Evolutionary conservation across 192 early-diverging fungal genomes (phyloP).

Genomic region (Podila epigama): DNA sequence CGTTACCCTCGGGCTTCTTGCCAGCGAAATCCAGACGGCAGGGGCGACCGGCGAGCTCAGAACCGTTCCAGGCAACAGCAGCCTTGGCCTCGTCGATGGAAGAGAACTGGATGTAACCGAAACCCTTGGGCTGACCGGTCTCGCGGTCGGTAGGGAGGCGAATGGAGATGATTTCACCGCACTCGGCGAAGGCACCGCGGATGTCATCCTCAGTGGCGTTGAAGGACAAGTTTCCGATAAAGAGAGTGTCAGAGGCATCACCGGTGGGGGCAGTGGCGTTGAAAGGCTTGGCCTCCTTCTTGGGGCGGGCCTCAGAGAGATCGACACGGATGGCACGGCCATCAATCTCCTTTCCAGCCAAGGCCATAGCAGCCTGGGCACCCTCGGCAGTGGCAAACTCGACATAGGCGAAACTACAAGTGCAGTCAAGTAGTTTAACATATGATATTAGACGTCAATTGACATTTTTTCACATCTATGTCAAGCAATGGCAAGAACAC

Average conservation of each 20-base stretch:
- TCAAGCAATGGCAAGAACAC: not conserved
- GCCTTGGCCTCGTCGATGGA: constrained; percentile 71
- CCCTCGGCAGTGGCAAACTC: constrained; percentile 70
- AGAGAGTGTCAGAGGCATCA: constrained; percentile 74
- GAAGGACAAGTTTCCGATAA: constrained; percentile 79
- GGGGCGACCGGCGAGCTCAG: constrained; percentile 76
- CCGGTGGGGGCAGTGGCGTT: constrained; percentile 44
- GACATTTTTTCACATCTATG: not conserved
- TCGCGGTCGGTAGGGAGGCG: constrained; percentile 79
- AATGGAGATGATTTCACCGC: constrained; percentile 66
- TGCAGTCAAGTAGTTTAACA: too few relatives aligned
- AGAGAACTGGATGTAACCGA: constrained; percentile 89
- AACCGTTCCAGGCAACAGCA: constrained; percentile 75
- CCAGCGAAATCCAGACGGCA: constrained; percentile 85
- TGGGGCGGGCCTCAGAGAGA: constrained; percentile 63
- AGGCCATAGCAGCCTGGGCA: constrained; percentile 71
- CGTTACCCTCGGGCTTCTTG: constrained; percentile 43
- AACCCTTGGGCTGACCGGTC: constrained; percentile 76
- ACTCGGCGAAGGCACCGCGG: constrained; percentile 61
- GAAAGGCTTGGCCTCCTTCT: constrained; percentile 29
- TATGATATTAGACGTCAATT: too few relatives aligned
- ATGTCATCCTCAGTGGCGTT: constrained; percentile 63
- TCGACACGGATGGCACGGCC: constrained; percentile 84
- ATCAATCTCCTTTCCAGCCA: constrained; percentile 74
- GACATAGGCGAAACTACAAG: constrained; percentile 79